A percentile compares a stretch with the other conserved stretches of the same genome.
Conservation (phyloP, 1,284 basidiomycete species). For the Sphagnurus paluster region DNA sequence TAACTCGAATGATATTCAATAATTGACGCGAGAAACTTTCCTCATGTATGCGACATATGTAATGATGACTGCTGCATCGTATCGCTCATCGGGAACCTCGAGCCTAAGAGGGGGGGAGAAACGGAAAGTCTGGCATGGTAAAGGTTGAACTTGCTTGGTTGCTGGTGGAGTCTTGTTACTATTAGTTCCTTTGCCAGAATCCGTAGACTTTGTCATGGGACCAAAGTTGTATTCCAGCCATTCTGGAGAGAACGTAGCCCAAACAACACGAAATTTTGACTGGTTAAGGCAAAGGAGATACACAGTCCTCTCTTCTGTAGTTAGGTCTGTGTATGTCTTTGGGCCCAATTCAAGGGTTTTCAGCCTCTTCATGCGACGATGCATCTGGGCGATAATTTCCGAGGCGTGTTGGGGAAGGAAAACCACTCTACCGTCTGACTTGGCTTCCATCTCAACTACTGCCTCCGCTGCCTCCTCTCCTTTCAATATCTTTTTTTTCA, state of each 20-base stretch:
- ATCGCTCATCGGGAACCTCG: too few relatives aligned
- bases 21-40: too few relatives aligned
- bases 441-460: not conserved
- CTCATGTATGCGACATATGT: too few relatives aligned
- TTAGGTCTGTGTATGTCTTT: not conserved
- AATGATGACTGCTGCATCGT: too few relatives aligned
- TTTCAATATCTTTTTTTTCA: not conserved
- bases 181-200: too few relatives aligned
- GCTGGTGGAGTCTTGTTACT: too few relatives aligned
- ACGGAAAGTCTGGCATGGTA: too few relatives aligned
- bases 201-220: too few relatives aligned
- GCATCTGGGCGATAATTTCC: not conserved
- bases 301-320: not conserved
- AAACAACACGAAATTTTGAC: not conserved
- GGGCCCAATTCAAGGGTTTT: not conserved
- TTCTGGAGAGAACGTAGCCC: not conserved
- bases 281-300: slow-evolving; percentile 4
- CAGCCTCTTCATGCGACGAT: not conserved
- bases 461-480: not conserved
- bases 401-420: slow-evolving; percentile 1
- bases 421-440: not conserved
- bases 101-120: too few relatives aligned
- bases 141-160: too few relatives aligned
- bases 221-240: slow-evolving; percentile 2
- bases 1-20: too few relatives aligned